Conservation (phyloP, 192 early-diverging fungal species). For the Podila verticillata region DNA sequence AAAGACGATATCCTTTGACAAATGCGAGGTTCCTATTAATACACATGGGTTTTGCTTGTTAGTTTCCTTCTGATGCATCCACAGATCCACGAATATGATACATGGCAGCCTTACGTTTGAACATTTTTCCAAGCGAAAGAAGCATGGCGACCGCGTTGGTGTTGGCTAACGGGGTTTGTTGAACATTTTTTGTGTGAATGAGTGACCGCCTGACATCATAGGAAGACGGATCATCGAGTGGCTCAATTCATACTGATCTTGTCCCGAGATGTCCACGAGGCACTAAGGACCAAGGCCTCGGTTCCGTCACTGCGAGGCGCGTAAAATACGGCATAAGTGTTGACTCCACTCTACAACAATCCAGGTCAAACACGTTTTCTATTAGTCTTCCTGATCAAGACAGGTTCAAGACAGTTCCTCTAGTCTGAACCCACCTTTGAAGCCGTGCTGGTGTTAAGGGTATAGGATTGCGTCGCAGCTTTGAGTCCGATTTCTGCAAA, state of each 20-base stretch:
- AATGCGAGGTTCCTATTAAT: conserved; percentile 71
- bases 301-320: conserved; percentile 89
- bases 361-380: neutral
- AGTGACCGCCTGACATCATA: neutral
- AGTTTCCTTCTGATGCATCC: neutral
- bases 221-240: conserved; percentile 13
- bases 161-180: conserved; percentile 44
- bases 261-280: conserved; percentile 77
- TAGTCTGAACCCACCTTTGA: conserved; percentile 31
- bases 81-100: neutral
- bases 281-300: conserved; percentile 87
- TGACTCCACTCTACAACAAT: conserved; percentile 59
- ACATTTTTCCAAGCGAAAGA: conserved; percentile 62
- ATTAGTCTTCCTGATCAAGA: neutral
- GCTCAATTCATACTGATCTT: conserved; percentile 56
- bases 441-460: conserved; percentile 38
- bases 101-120: conserved; percentile 57
- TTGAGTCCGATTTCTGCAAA: conserved; percentile 63
- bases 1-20: conserved; percentile 94
- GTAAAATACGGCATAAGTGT: conserved; percentile 83
- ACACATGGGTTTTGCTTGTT: neutral
- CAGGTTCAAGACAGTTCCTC: neutral
- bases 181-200: neutral
- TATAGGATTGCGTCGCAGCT: conserved; percentile 62
- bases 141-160: conserved; percentile 56